Evolutionary conservation across 106 monocot species (phyloP).

Genomic region (Acorus gramineus): DNA sequence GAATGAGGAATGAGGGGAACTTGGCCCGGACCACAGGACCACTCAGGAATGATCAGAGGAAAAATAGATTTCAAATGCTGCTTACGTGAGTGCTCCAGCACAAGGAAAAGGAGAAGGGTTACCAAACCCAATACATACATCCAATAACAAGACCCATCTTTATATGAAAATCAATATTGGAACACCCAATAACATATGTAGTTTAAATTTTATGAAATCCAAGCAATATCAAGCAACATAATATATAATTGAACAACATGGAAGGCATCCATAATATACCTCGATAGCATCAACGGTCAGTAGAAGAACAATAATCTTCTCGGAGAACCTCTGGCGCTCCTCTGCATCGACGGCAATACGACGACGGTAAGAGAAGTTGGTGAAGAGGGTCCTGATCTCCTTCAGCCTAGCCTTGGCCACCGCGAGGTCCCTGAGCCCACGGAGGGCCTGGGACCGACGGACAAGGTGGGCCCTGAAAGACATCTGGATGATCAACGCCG

Average conservation of each 20-base stretch:
- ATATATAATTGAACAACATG: too few species aligned
- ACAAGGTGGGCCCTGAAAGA: conserved; percentile 56
- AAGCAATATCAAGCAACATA: too few species aligned
- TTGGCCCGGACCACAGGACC: too few species aligned
- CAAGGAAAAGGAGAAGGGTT: too few species aligned
- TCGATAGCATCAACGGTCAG: conserved; percentile 83
- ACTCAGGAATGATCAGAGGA: not conserved
- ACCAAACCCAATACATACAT: too few species aligned
- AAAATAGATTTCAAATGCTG: too few species aligned
- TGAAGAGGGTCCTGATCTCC: conserved; percentile 79
- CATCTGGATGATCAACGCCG: conserved; percentile 78
- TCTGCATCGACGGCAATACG: conserved; percentile 54
- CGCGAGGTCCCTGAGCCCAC: conserved; percentile 68
- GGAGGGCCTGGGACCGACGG: conserved; percentile 61
- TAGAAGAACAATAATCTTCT: conserved; percentile 84
- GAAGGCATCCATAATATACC: conserved; percentile 23
- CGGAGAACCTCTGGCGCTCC: conserved; percentile 82
- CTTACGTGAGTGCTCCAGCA: too few species aligned
- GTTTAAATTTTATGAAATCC: too few species aligned
- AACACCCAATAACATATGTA: too few species aligned
- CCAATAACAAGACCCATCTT: too few species aligned
- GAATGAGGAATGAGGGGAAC: too few species aligned
- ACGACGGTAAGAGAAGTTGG: conserved; percentile 72
- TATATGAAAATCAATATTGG: too few species aligned
- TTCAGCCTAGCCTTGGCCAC: conserved; percentile 85